A percentile compares a stretch with the other conserved stretches of the same genome.
Evolutionary conservation across 2,329 filamentous ascomycete species (phyloP).

Genomic region (Trichoderma arundinaceum): DNA sequence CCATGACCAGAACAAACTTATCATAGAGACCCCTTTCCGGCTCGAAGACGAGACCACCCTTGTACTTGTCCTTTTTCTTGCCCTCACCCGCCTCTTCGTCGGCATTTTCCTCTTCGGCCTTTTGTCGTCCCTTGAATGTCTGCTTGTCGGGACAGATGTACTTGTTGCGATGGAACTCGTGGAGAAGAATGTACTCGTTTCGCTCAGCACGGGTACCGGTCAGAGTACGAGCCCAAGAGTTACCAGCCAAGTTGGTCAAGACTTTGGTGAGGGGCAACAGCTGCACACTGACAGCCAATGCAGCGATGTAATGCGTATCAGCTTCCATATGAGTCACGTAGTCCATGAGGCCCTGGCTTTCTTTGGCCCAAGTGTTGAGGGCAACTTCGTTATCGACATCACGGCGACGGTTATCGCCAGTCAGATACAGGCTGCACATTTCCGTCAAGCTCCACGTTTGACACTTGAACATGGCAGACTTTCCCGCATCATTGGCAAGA

Average conservation of each 20-base stretch:
- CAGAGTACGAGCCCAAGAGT: slow-evolving; percentile 95
- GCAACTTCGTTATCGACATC: slow-evolving; percentile 90
- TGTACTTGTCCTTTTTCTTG: slow-evolving; percentile 99
- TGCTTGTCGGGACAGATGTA: slow-evolving; percentile 98
- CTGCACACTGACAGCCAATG: slow-evolving; percentile 85
- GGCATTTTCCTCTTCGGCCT: slow-evolving; percentile 70
- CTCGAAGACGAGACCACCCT: slow-evolving; percentile 97
- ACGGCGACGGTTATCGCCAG: slow-evolving; percentile 71
- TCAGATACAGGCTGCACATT: slow-evolving; percentile 92
- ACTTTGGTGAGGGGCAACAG: slow-evolving; percentile 94
- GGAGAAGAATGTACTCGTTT: slow-evolving; percentile 98
- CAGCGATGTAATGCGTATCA: slow-evolving; percentile 94
- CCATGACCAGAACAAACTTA: slow-evolving; percentile 98
- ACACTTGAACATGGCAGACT: slow-evolving; percentile 95
- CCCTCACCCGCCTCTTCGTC: slow-evolving; percentile 73
- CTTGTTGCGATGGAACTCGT: slow-evolving; percentile 95
- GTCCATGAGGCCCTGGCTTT: slow-evolving; percentile 86
- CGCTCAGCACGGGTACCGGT: slow-evolving; percentile 95
- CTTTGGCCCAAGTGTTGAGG: slow-evolving; percentile 78
- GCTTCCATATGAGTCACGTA: slow-evolving; percentile 93
- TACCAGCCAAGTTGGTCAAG: slow-evolving; percentile 93
- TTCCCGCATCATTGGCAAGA: slow-evolving; percentile 93
- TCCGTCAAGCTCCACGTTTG: slow-evolving; percentile 98
- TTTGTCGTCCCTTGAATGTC: slow-evolving; percentile 75
- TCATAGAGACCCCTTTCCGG: slow-evolving; percentile 97